phyloP scores from a whole-genome alignment of 495 filamentous ascomycete genomes.

The Hypoxylon crocopeplum region DNA sequence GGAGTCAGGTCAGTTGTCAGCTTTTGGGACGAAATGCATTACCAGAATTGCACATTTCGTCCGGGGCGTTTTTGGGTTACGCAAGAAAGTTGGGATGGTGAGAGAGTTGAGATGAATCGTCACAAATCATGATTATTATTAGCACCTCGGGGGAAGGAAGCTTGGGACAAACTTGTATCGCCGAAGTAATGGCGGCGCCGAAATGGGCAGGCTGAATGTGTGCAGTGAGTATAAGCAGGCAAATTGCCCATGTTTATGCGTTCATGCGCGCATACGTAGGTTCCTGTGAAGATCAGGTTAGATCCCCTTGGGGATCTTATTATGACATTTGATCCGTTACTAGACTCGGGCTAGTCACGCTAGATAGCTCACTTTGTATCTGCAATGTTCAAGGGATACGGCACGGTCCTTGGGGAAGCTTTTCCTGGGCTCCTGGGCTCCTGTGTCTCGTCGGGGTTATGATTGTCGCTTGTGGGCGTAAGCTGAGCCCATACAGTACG shows the following conservation, averaged over 20 bases:
- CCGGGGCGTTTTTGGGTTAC: conserved; percentile 5
- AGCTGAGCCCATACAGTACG: conserved; percentile 13
- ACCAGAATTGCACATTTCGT: background rate
- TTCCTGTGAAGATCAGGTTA: conserved; percentile 33
- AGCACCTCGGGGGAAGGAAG: conserved; percentile 31
- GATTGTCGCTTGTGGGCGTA: conserved; percentile 3
- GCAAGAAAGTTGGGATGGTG: background rate
- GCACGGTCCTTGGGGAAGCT: conserved; percentile 6
- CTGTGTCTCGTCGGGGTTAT: conserved; percentile 2
- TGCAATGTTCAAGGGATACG: conserved; percentile 9
- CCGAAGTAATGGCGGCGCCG: conserved; percentile 39
- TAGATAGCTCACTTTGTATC: conserved; percentile 15
- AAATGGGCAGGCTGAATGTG: conserved; percentile 28
- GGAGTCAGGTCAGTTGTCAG: conserved; percentile 1
- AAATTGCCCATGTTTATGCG: conserved; percentile 38
- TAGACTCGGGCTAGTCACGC: conserved; percentile 13
- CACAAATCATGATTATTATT: background rate
- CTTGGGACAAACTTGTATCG: conserved; percentile 21
- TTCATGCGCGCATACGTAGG: conserved; percentile 31
- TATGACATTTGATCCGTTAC: conserved; percentile 26
- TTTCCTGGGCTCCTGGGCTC: conserved; percentile 7
- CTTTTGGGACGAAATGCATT: conserved; percentile 6
- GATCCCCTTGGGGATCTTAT: conserved; percentile 26
- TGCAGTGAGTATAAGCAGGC: conserved; percentile 26
- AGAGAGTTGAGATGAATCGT: conserved; percentile 21